These are phyloP conservation scores for Cajanus cajan DNA, from an alignment of 306 rosid genomes.

Conservation along the genomic window DNA sequence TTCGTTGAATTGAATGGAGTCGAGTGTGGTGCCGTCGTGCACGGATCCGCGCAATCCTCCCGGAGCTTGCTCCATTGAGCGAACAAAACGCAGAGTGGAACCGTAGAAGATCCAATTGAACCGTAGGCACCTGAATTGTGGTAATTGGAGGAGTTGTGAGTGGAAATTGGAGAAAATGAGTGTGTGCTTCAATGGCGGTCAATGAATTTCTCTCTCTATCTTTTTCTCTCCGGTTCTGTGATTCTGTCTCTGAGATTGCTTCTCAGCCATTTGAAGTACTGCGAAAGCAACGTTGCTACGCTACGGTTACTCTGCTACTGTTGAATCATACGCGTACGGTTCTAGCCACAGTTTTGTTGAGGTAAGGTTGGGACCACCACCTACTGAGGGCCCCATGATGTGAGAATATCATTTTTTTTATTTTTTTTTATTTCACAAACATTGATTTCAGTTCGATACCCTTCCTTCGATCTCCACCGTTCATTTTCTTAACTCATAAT, in stretches of 20 bases:
- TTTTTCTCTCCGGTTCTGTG: slow-evolving; percentile 29
- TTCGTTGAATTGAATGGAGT: slow-evolving; percentile 80
- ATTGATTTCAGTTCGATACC: neutral
- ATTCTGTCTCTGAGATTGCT: slow-evolving; percentile 42
- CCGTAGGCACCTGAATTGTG: slow-evolving; percentile 15
- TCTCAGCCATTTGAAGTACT: slow-evolving; percentile 60
- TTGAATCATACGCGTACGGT: slow-evolving; percentile 44
- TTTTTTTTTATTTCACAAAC: neutral
- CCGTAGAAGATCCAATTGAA: slow-evolving; percentile 16
- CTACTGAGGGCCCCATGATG: slow-evolving; percentile 11
- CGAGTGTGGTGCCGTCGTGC: slow-evolving; percentile 51
- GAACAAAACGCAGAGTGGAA: neutral
- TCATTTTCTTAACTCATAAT: neutral
- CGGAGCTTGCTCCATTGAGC: slow-evolving; percentile 55
- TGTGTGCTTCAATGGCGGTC: slow-evolving; percentile 64
- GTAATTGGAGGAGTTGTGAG: slow-evolving; percentile 25
- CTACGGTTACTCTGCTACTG: slow-evolving; percentile 33
- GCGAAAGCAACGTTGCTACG: slow-evolving; percentile 64
- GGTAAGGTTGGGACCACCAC: slow-evolving; percentile 43
- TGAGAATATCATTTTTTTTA: neutral
- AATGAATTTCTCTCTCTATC: slow-evolving; percentile 28
- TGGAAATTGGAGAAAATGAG: neutral
- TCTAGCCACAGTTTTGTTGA: slow-evolving; percentile 39
- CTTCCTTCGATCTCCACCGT: slow-evolving; percentile 3
- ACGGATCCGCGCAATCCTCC: slow-evolving; percentile 54